Percentiles rank a stretch among this genome's conserved stretches.
phyloP scores from a whole-genome alignment of 352 stramenopile species.

The Aphanomyces astaci region DNA sequence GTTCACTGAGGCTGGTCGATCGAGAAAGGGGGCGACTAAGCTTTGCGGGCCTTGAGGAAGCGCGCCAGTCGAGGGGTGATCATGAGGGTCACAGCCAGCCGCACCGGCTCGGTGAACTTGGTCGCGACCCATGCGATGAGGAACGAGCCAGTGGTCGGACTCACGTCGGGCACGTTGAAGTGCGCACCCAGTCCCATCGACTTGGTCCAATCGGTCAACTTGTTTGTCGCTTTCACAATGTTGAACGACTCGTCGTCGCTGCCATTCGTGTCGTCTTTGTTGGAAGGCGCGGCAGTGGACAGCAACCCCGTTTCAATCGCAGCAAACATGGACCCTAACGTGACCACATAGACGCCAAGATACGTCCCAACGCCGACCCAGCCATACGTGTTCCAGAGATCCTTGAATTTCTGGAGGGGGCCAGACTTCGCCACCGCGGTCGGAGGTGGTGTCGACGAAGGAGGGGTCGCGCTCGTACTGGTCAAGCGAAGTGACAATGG shows the following conservation, averaged over 20 bases:
- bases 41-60: conserved; percentile 33
- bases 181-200: conserved; percentile 34
- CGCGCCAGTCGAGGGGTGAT: conserved; percentile 70
- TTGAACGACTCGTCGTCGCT: conserved; percentile 47
- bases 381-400: conserved; percentile 78
- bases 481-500: neutral
- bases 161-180: conserved; percentile 70
- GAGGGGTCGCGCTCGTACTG: neutral
- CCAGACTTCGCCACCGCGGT: neutral
- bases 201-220: conserved; percentile 22
- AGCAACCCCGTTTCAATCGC: conserved; percentile 76
- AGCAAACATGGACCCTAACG: conserved; percentile 72
- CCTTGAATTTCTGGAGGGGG: conserved; percentile 53
- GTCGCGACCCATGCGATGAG: conserved; percentile 78
- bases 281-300: conserved; percentile 37
- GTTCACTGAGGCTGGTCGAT: neutral
- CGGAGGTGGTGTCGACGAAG: neutral
- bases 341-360: conserved; percentile 62
- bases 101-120: conserved; percentile 81
- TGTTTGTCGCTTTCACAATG: conserved; percentile 74
- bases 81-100: conserved; percentile 65
- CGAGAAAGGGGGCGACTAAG: neutral
- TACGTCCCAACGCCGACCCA: conserved; percentile 78
- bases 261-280: conserved; percentile 27
- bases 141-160: conserved; percentile 71